Evolutionary conservation across 2,329 filamentous ascomycete genomes (phyloP).

Genomic region (Microsporum canis): DNA sequence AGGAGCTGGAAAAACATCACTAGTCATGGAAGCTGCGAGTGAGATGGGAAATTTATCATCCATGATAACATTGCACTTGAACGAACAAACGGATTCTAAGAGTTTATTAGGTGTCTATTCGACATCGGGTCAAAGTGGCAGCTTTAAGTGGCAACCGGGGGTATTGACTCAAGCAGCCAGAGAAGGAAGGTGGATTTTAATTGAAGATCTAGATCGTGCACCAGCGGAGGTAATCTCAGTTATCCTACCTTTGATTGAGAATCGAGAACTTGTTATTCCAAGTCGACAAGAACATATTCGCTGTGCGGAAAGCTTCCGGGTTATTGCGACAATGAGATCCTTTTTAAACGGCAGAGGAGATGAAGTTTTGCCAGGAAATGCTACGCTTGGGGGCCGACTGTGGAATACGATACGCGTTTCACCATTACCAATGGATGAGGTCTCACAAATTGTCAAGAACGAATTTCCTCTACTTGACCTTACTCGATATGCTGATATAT

Average conservation of each 20-base stretch:
- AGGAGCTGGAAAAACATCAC: conserved; percentile 80
- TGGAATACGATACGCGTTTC: conserved; percentile 70
- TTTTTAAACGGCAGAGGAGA: conserved; percentile 53
- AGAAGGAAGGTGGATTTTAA: conserved; percentile 91
- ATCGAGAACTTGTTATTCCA: conserved; percentile 79
- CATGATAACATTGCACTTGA: conserved; percentile 90
- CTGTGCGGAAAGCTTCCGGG: conserved; percentile 73
- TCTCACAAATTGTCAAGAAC: conserved; percentile 59
- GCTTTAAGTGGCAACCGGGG: conserved; percentile 84
- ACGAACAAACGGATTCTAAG: conserved; percentile 97
- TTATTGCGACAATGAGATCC: conserved; percentile 84
- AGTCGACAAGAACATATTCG: conserved; percentile 76
- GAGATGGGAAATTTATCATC: conserved; percentile 65
- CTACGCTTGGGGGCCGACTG: conserved; percentile 70
- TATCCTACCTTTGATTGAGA: conserved; percentile 81
- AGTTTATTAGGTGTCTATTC: conserved; percentile 91
- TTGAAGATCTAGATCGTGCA: conserved; percentile 91
- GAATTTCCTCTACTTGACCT: conserved; percentile 54
- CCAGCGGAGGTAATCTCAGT: conserved; percentile 92
- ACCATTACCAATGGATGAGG: conserved; percentile 55
- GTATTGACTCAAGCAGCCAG: conserved; percentile 86
- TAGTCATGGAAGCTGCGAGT: conserved; percentile 70
- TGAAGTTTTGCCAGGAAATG: conserved; percentile 55
- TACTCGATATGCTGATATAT: conserved; percentile 42
- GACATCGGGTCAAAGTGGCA: conserved; percentile 73